Base-by-base conservation (phyloP, 2,329 filamentous ascomycete genomes). In the Nannizzia gypsea region DNA sequence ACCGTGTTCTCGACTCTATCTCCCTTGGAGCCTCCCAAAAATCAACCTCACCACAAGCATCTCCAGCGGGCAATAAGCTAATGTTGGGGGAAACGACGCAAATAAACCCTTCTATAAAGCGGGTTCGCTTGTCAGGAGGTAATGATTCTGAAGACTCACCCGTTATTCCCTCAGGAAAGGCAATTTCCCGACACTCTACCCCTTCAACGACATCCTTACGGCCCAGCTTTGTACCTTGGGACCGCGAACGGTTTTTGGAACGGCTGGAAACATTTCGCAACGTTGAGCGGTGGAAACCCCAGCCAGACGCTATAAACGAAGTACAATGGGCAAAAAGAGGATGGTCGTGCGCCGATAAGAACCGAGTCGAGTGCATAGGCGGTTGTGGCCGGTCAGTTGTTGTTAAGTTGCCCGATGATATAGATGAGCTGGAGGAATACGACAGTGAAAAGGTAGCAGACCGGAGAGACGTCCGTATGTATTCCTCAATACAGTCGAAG, bases 321-420 rank as follows among this genome's bases (percentile, higher is more conserved):
- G 85, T 96, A 6, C 87, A 90, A 71, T 99, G 93, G 93, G 91
- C 91, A 0, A 96, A 92, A 77, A 79, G 88, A 61, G 92, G 92
- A 0, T 99, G 93, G 92, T 80, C 86, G 3, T 96, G 92, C 67
- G 84, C 87, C 52, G 87, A 87, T 66, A 84, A 85, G 64, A 90
- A 95, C 73, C 88, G 88, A 3, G 89, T 97, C 15, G 83, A 85
- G 17, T 99, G 93, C 71, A 80, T 78, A 46, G 85, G 87, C 44
- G 83, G 91, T 1, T 99, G 93, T 69, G 86, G 87, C 69, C 86
- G 87, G 67, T 88, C 95, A 66, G 79, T 96, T 44, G 82, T 93
- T 3, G 88, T 97, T 58, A 90, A 88, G 73, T 77, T 95, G 4
- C 79, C 83, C 0, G 82, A 84, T 5, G 83, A 87, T 64, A 83